Evolutionary conservation across 2,329 filamentous ascomycete species (phyloP).

Genomic region (Amesomyces nigricolor): DNA sequence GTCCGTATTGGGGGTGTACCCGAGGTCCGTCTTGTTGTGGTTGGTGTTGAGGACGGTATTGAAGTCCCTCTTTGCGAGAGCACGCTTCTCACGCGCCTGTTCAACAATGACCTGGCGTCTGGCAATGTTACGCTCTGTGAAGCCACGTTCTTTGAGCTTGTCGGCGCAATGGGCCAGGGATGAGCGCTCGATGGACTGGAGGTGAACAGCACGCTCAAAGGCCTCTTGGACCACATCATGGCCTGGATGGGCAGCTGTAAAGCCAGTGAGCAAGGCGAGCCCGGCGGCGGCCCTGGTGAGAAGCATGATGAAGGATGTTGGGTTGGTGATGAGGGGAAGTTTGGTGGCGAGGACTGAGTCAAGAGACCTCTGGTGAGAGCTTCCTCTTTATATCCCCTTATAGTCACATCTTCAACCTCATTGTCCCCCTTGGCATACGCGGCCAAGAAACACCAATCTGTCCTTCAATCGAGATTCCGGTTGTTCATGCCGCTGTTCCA

Average conservation of each 20-base stretch:
- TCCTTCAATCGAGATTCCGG: background rate
- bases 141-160: constrained; percentile 36
- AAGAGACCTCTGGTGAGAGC: background rate
- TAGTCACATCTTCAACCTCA: background rate
- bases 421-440: background rate
- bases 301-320: constrained; percentile 22
- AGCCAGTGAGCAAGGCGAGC: constrained; percentile 19
- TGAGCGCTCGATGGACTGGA: constrained; percentile 30
- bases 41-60: constrained; percentile 32
- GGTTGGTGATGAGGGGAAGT: background rate
- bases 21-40: constrained; percentile 34
- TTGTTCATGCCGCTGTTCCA: background rate
- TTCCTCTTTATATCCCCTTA: background rate
- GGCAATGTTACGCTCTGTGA: constrained; percentile 33
- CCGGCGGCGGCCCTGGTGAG: constrained; percentile 25
- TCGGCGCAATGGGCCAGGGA: constrained; percentile 36
- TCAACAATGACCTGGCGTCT: constrained; percentile 33
- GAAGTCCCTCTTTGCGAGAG: constrained; percentile 33
- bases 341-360: background rate
- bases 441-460: background rate
- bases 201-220: constrained; percentile 36
- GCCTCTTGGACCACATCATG: constrained; percentile 38
- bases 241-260: constrained; percentile 36
- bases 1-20: constrained; percentile 32
- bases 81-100: constrained; percentile 31